Evolutionary conservation across 2,329 filamentous ascomycete species (phyloP).

Genomic region (Neopestalotiopsis rosae): DNA sequence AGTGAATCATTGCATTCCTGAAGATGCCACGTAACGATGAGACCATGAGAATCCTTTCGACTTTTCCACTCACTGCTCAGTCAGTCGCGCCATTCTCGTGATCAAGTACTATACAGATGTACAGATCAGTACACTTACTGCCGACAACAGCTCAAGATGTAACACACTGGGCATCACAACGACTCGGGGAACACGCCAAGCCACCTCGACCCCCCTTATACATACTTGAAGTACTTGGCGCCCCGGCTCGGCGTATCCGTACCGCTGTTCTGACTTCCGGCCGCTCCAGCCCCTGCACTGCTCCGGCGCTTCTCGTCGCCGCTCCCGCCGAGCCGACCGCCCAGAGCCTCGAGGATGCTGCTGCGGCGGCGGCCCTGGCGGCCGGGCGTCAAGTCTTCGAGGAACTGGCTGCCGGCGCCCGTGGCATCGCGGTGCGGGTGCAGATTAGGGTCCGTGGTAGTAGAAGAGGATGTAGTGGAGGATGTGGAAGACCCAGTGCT

Average conservation of each 20-base stretch:
- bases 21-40: too few species aligned
- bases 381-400: constrained; percentile 10
- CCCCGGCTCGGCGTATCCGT: background rate
- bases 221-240: constrained; percentile 9
- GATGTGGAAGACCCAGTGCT: background rate
- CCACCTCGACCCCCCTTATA: background rate
- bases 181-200: background rate
- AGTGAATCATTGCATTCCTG: too few species aligned
- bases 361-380: constrained; percentile 7
- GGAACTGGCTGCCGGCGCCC: constrained; percentile 11
- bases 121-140: background rate
- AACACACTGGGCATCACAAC: too few species aligned
- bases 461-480: background rate
- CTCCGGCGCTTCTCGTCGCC: background rate
- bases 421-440: constrained; percentile 9
- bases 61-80: background rate
- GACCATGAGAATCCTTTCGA: too few species aligned
- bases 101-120: background rate
- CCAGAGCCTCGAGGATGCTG: constrained; percentile 10
- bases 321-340: background rate
- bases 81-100: background rate
- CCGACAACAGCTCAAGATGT: background rate
- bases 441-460: background rate
- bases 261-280: background rate
- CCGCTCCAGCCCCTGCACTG: background rate